Conservation (phyloP, 1,139 yeast genomes). For the Pneumocystis sp. region DNA sequence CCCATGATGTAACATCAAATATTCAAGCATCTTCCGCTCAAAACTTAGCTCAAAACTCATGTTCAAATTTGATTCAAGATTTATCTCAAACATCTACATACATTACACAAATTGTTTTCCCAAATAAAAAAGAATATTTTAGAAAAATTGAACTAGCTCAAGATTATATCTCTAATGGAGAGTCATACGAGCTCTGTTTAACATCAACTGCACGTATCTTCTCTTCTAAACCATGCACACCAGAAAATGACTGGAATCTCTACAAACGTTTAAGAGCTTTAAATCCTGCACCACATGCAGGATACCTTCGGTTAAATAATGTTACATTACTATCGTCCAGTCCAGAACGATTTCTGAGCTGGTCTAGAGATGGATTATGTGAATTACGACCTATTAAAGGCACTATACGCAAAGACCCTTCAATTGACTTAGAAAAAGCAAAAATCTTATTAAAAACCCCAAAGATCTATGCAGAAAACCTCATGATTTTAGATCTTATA, state of each 20-base stretch:
- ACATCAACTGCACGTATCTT: constrained; percentile 60
- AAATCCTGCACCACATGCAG: constrained; percentile 90
- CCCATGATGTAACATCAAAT: not conserved
- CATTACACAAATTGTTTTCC: constrained; percentile 30
- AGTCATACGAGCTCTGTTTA: constrained; percentile 84
- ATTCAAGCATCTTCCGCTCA: not conserved
- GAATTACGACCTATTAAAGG: constrained; percentile 94
- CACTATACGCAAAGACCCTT: constrained; percentile 51
- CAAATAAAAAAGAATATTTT: constrained; percentile 41
- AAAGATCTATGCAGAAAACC: constrained; percentile 87
- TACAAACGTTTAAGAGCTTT: constrained; percentile 54
- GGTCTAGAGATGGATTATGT: constrained; percentile 44
- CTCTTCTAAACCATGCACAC: constrained; percentile 1
- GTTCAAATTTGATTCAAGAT: not conserved
- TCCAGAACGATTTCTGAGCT: constrained; percentile 81
- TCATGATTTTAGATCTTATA: constrained; percentile 92
- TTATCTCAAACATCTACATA: constrained; percentile 16
- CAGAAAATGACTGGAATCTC: constrained; percentile 46
- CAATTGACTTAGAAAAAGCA: constrained; percentile 31
- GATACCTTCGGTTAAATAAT: constrained; percentile 62
- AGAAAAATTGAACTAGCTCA: constrained; percentile 52
- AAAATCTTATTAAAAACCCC: constrained; percentile 57
- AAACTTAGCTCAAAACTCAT: constrained; percentile 6
- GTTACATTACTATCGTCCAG: constrained; percentile 67
- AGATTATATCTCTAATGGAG: constrained; percentile 55